These are phyloP conservation scores for Prunus persica DNA, from an alignment of 306 rosid species.

Conservation along the genomic window Prunus_persica_NCBIv2 NC_034015.1:15563001-15563500, in stretches of 20 bases:
- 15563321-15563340: slow-evolving; percentile 11
- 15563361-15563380: slow-evolving; percentile 19
- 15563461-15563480: slow-evolving; percentile 57
- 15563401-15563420: slow-evolving; percentile 39
- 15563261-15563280: slow-evolving; percentile 40
- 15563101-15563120: slow-evolving; percentile 18
- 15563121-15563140: slow-evolving; percentile 32
- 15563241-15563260: slow-evolving; percentile 54
- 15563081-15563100: not conserved
- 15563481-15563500: not conserved
- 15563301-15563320: slow-evolving; percentile 36
- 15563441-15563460: slow-evolving; percentile 44
- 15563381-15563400: slow-evolving; percentile 26
- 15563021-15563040: slow-evolving; percentile 18
- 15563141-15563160: slow-evolving; percentile 38
- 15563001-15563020: not conserved
- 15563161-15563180: slow-evolving; percentile 35
- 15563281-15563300: slow-evolving; percentile 26
- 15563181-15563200: slow-evolving; percentile 46
- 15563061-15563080: not conserved
- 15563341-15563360: slow-evolving; percentile 33
- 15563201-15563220: slow-evolving; percentile 55
- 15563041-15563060: slow-evolving; percentile 41
- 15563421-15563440: slow-evolving; percentile 49
- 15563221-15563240: slow-evolving; percentile 63